Evolutionary conservation across 371 early-diverging fungal genomes (phyloP).

Genomic region (Haplosporangium sp.): DNA sequence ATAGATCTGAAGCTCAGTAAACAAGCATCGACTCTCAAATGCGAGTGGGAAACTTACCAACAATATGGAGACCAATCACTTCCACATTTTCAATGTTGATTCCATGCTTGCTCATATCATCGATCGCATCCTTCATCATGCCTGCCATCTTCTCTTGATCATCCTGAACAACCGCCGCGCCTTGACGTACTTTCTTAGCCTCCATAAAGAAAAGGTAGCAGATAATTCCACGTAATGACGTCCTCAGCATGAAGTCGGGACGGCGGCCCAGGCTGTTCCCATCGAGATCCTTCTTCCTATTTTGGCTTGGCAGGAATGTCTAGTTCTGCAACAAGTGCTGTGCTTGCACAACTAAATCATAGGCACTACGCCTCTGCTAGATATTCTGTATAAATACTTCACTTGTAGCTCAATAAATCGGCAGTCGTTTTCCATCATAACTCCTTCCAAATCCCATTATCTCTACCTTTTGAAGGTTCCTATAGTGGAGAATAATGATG

Average conservation of each 20-base stretch:
- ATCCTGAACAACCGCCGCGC: conserved; percentile 11
- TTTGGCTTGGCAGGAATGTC: conserved; percentile 22
- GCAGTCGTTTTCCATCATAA: too few relatives aligned
- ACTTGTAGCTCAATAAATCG: too few relatives aligned
- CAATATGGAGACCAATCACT: conserved; percentile 15
- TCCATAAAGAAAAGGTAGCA: conserved; percentile 24
- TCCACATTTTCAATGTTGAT: conserved; percentile 2
- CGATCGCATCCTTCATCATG: conserved; percentile 32
- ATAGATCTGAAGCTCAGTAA: not conserved
- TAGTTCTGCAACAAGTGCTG: not conserved
- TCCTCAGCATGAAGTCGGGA: conserved; percentile 11
- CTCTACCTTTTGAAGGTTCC: not conserved
- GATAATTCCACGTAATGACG: conserved; percentile 4
- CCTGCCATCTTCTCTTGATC: conserved; percentile 16
- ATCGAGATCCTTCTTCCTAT: conserved; percentile 16
- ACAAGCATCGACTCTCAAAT: not conserved
- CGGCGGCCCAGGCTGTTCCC: conserved; percentile 6
- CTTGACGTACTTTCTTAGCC: conserved; percentile 24
- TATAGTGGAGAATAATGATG: conserved; percentile 5
- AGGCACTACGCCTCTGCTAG: too few relatives aligned
- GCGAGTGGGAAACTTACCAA: conserved; percentile 17
- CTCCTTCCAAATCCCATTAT: too few relatives aligned
- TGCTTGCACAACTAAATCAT: too few relatives aligned
- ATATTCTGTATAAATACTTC: too few relatives aligned
- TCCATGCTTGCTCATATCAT: conserved; percentile 18